Percentiles rank a stretch among this genome's conserved stretches.
These are phyloP conservation scores for Mesembryanthemum crystallinum DNA, from an alignment of 148 eudicot genomes.

Conservation along the genomic window DNA sequence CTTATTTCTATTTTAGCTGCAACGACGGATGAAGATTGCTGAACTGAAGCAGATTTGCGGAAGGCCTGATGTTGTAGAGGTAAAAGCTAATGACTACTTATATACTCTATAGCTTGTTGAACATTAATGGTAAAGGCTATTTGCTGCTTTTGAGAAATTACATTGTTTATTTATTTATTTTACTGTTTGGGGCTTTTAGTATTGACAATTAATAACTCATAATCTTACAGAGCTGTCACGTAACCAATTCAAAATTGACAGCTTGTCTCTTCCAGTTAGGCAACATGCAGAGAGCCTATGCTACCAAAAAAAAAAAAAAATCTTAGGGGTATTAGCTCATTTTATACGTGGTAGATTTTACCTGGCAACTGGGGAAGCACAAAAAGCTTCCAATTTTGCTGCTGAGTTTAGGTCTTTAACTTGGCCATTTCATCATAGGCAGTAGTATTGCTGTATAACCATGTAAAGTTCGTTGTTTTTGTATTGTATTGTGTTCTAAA, in stretches of 20 bases:
- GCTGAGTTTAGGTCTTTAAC: neutral
- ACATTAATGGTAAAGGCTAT: neutral
- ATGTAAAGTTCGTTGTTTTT: neutral
- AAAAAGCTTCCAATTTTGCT: neutral
- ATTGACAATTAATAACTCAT: neutral
- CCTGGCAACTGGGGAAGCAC: neutral
- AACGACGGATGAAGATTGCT: conserved; percentile 94
- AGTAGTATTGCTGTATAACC: neutral
- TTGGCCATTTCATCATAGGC: neutral
- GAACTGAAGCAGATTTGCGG: conserved; percentile 83
- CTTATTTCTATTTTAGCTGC: conserved; percentile 51
- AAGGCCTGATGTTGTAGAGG: conserved; percentile 97
- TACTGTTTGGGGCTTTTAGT: neutral
- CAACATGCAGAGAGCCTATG: neutral
- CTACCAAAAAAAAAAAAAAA: too few relatives aligned
- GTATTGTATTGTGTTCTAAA: neutral
- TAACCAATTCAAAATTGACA: neutral
- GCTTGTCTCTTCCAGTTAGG: neutral
- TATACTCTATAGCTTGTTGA: neutral
- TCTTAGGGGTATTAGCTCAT: neutral
- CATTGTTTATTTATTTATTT: too few relatives aligned
- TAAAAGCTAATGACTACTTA: conserved; percentile 16
- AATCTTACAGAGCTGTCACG: neutral
- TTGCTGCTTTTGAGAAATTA: too few relatives aligned
- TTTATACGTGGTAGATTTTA: neutral